A percentile compares a stretch with the other conserved stretches of the same genome.
phyloP scores from a whole-genome alignment of 2,329 filamentous ascomycete species.

The Botryosphaeria agaves region DNA sequence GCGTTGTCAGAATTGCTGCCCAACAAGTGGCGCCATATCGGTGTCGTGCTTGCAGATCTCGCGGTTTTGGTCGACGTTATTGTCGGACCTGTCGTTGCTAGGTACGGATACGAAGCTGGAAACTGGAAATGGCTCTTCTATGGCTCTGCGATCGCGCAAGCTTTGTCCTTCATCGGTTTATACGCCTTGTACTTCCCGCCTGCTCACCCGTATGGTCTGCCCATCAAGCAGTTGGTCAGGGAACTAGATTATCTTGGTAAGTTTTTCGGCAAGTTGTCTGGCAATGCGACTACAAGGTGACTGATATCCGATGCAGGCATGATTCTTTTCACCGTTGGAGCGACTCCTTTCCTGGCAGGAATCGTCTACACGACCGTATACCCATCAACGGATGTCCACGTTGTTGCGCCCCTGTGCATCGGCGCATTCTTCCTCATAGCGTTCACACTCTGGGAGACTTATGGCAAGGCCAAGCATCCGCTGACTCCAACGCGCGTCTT shows the following conservation, averaged over 20 bases:
- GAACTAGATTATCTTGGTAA: conserved; percentile 13
- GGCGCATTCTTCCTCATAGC: conserved; percentile 12
- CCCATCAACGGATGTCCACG: conserved; percentile 9
- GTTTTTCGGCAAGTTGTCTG: too few species aligned
- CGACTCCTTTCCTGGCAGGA: conserved; percentile 13
- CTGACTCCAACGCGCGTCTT: conserved; percentile 29
- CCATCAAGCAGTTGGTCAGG: conserved; percentile 9
- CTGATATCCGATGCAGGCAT: conserved; percentile 9
- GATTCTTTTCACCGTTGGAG: conserved; percentile 13
- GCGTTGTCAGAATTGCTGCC: conserved; percentile 10
- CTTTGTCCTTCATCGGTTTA: conserved; percentile 26
- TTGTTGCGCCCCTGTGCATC: too few species aligned
- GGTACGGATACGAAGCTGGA: conserved; percentile 21
- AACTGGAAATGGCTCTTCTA: conserved; percentile 31
- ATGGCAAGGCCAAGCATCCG: conserved; percentile 11
- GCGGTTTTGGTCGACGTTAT: conserved; percentile 28
- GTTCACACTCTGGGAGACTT: conserved; percentile 17
- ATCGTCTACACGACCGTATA: conserved; percentile 16
- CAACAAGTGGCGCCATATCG: conserved; percentile 10
- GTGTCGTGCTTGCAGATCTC: conserved; percentile 8
- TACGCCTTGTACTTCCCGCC: conserved; percentile 24
- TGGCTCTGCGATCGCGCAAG: conserved; percentile 22
- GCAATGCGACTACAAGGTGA: too few species aligned
- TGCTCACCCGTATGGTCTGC: conserved; percentile 18
- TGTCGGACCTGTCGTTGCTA: conserved; percentile 26